phyloP scores from a whole-genome alignment of 163 green algal species.

The Scenedesmus sp. region DNA sequence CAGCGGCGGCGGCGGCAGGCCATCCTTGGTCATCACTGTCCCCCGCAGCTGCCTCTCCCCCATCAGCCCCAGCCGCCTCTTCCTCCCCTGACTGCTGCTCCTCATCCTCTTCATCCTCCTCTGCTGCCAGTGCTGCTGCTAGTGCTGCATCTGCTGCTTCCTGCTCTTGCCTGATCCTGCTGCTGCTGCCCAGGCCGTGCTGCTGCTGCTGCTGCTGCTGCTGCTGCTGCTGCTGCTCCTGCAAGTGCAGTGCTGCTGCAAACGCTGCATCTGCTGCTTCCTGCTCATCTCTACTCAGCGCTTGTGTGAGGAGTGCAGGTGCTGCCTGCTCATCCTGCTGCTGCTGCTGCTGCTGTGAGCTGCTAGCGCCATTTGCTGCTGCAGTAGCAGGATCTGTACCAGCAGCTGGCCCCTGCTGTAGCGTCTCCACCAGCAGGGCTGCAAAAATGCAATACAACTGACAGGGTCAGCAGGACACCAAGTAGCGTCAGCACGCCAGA shows the following conservation, averaged over 20 bases:
- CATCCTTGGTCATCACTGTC: background rate
- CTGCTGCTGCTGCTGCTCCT: slow-evolving; percentile 25
- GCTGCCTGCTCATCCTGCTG: slow-evolving; percentile 13
- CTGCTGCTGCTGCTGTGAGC: background rate
- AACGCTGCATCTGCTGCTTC: slow-evolving; percentile 32
- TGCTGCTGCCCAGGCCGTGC: background rate
- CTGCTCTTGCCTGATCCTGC: background rate
- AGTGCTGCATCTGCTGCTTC: slow-evolving; percentile 12
- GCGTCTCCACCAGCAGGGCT: background rate
- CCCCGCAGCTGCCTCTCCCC: background rate
- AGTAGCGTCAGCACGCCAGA: too few species aligned
- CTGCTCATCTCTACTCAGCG: background rate
- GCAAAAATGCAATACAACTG: background rate
- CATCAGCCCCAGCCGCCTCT: background rate
- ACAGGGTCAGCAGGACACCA: background rate
- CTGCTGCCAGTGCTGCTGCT: slow-evolving; percentile 1
- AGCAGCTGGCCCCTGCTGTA: background rate
- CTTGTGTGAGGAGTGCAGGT: background rate
- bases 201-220: slow-evolving; percentile 26
- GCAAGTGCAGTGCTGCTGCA: slow-evolving; percentile 16
- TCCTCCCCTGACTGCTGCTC: background rate
- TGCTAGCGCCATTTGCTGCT: background rate
- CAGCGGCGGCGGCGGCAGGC: background rate
- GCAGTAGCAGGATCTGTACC: background rate
- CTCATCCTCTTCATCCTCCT: background rate